Percentiles rank a stretch among this genome's conserved stretches.
phyloP scores from a whole-genome alignment of 2,329 filamentous ascomycete genomes.

The Neurospora sp. region DNA sequence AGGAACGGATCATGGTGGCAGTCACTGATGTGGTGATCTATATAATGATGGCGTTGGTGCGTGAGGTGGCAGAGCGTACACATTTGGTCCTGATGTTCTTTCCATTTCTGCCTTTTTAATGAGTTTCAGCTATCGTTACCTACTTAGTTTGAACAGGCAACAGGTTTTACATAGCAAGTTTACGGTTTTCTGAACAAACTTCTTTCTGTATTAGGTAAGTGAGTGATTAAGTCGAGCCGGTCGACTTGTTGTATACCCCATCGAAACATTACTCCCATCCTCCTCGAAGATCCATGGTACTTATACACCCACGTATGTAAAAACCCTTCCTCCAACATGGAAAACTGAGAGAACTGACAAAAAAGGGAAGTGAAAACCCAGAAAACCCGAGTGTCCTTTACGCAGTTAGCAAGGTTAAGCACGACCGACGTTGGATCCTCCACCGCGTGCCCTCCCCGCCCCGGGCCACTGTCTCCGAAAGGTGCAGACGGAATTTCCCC shows the following conservation, averaged over 20 bases:
- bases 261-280: not conserved
- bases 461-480: too few species aligned
- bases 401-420: too few species aligned
- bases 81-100: not conserved
- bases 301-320: not conserved
- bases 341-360: not conserved
- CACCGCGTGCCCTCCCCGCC: too few species aligned
- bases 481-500: too few species aligned
- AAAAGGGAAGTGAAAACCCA: too few species aligned
- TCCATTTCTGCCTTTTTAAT: not conserved
- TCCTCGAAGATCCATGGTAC: not conserved
- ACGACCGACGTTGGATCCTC: not conserved
- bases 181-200: not conserved
- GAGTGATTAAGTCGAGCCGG: too few species aligned
- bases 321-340: not conserved
- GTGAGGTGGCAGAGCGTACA: not conserved
- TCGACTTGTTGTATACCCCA: too few species aligned
- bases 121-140: not conserved
- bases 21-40: not conserved
- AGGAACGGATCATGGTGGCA: not conserved
- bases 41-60: not conserved
- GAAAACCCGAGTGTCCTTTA: not conserved
- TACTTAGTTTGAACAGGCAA: not conserved
- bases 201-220: too few species aligned
- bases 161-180: not conserved